Evolutionary conservation across 208 protist genomes (phyloP), one percentile per base, ranked within the genome.

Genomic region (Willaertia magna): DNA sequence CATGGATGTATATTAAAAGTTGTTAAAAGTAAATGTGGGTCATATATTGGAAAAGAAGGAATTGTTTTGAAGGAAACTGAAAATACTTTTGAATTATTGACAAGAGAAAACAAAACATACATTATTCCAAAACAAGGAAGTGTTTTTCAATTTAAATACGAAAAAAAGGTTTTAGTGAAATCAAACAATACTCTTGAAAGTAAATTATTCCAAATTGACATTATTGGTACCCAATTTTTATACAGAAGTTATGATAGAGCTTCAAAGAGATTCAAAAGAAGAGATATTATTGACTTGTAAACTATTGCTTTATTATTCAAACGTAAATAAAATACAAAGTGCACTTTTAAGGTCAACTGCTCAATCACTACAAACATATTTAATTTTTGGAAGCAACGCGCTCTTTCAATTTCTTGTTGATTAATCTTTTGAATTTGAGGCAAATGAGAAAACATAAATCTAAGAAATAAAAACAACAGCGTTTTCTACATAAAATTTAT

Each of bases 31-130:
- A 79, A 67, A 40, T 87, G 79, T 47, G 86, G 83, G 26, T 79
- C 85, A 2, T 74, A 55, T 4, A 74, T 89, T 26, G 87, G 87
- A 79, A 84, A 87, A 74, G 86, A 83, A 55, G 87, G 87, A 51
- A 87, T 89, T 20, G 22, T 89, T 3, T 43, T 89, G 7, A 82
- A 89, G 86, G 87, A 89, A 51, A 89, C 85, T 49, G 78, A 87
- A 55, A 89, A 87, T 76, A 87, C 79, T 42, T 89, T 89, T 52
- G 83, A 89, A 86, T 85, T 89, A 20, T 85, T 89, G 16, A 87
- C 85, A 4, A 67, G 74, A 40, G 78, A 89, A 26, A 87, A 89
- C 39, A 85, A 87, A 76, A 22, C 81, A 40, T 87, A 87, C 34
- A 22, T 16, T 11, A 49, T 52, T 47, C 18, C 44, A 14, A 43